These are phyloP conservation scores for Trichosporon coremiiforme DNA, from an alignment of 1,284 basidiomycete genomes.

Conservation along the genomic window DNA sequence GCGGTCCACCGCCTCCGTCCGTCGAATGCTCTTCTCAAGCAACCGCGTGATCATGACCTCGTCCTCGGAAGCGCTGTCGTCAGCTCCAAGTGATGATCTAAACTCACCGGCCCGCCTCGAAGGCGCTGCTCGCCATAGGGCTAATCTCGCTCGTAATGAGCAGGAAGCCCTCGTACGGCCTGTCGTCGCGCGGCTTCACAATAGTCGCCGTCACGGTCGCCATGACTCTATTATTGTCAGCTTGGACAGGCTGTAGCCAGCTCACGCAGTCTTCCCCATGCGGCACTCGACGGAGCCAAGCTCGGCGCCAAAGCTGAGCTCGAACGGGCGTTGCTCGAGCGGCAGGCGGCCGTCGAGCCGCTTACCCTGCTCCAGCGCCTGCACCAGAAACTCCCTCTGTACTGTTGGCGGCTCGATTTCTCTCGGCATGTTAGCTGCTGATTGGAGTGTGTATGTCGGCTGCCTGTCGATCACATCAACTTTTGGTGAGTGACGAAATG, in stretches of 20 bases:
- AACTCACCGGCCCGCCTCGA: slow-evolving; percentile 76
- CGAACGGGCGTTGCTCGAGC: slow-evolving; percentile 70
- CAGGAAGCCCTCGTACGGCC: slow-evolving; percentile 88
- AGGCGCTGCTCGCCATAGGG: slow-evolving; percentile 89
- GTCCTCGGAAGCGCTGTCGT: slow-evolving; percentile 76
- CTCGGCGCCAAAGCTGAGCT: slow-evolving; percentile 76
- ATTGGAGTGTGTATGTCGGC: too few relatives aligned
- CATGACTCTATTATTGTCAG: slow-evolving; percentile 66
- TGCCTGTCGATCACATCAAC: slow-evolving; percentile 23
- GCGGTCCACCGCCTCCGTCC: slow-evolving; percentile 90
- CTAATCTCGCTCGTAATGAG: slow-evolving; percentile 88
- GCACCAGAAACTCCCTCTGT: slow-evolving; percentile 80
- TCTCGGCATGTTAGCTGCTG: slow-evolving; percentile 55
- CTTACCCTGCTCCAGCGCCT: slow-evolving; percentile 73
- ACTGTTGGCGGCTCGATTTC: slow-evolving; percentile 76
- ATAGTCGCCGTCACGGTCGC: slow-evolving; percentile 86
- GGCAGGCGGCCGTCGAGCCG: slow-evolving; percentile 79
- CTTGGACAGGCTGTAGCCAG: slow-evolving; percentile 17
- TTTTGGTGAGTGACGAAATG: slow-evolving; percentile 24
- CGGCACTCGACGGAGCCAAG: slow-evolving; percentile 86
- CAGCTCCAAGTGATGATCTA: slow-evolving; percentile 35
- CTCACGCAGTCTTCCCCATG: slow-evolving; percentile 82
- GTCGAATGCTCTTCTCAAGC: slow-evolving; percentile 88
- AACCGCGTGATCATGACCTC: slow-evolving; percentile 86
- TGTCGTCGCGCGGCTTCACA: slow-evolving; percentile 81